Percentiles rank a stretch among this genome's conserved stretches.
These are phyloP conservation scores for Citrullus mucosospermus DNA, from an alignment of 306 rosid genomes.

Conservation along the genomic window DNA sequence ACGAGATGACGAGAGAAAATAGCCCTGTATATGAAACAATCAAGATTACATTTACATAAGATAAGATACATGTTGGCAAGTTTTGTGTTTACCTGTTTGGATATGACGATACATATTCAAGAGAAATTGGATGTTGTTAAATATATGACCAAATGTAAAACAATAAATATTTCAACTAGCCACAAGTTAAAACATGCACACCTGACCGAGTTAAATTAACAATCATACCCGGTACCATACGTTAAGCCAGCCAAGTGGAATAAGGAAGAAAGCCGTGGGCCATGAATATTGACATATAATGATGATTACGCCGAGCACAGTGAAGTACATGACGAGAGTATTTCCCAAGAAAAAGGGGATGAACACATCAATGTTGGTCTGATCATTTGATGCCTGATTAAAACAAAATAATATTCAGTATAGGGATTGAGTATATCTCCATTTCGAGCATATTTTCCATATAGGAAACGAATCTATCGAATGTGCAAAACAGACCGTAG, in stretches of 20 bases:
- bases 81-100: neutral
- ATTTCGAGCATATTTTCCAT: neutral
- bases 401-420: neutral
- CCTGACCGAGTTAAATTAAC: neutral
- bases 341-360: slow-evolving; percentile 54
- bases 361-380: slow-evolving; percentile 61
- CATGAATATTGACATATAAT: slow-evolving; percentile 72
- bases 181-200: neutral
- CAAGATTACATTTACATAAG: neutral
- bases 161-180: neutral
- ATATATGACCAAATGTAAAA: neutral
- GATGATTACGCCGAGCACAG: slow-evolving; percentile 54
- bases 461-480: neutral
- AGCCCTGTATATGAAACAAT: slow-evolving; percentile 35
- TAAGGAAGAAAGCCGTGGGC: slow-evolving; percentile 81
- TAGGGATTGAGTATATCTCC: neutral
- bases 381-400: slow-evolving; percentile 87
- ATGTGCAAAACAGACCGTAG: neutral
- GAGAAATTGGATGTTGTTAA: neutral
- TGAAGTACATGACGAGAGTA: slow-evolving; percentile 53
- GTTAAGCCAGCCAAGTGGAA: slow-evolving; percentile 84
- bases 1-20: slow-evolving; percentile 75
- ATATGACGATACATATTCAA: neutral
- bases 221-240: slow-evolving; percentile 86
- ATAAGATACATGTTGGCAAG: neutral